These are phyloP conservation scores for Coemansia sp. DNA, from an alignment of 192 early-diverging fungal species.

Conservation along the genomic window DNA sequence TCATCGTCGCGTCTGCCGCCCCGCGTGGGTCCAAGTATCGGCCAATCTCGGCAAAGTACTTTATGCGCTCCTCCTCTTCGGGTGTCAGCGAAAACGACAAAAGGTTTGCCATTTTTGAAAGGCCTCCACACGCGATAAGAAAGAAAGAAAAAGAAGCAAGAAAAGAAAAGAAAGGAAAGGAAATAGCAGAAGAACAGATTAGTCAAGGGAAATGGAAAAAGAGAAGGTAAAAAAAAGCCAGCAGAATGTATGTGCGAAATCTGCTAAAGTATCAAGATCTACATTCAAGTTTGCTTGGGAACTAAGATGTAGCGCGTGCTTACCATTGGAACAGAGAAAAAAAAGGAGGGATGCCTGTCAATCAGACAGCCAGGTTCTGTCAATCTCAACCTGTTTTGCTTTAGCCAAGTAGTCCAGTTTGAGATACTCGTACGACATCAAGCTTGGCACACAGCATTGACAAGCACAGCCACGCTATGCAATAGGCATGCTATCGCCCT, in stretches of 20 bases:
- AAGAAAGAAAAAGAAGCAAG: background rate
- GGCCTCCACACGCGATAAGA: background rate
- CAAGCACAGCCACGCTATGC: background rate
- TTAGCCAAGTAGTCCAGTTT: background rate
- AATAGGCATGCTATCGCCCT: background rate
- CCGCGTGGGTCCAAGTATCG: conserved; percentile 37
- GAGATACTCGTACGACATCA: background rate
- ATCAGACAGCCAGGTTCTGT: background rate
- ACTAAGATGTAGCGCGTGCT: conserved; percentile 1
- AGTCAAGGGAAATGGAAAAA: too few species aligned
- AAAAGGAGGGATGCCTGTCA: background rate
- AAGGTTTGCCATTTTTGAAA: conserved; percentile 23
- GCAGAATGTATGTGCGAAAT: background rate
- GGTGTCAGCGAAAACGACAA: conserved; percentile 31
- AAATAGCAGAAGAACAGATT: background rate
- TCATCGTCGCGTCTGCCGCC: conserved; percentile 16
- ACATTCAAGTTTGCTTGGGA: background rate
- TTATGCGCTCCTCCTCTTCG: conserved; percentile 22
- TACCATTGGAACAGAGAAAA: background rate
- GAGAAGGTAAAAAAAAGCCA: background rate
- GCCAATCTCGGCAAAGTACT: background rate
- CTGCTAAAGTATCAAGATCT: background rate
- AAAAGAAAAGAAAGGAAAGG: background rate
- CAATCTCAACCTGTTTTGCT: background rate
- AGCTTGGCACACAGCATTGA: background rate